These are phyloP conservation scores for Scheffersomyces ergatensis DNA, from an alignment of 805 yeast species.

Conservation along the genomic window DNA sequence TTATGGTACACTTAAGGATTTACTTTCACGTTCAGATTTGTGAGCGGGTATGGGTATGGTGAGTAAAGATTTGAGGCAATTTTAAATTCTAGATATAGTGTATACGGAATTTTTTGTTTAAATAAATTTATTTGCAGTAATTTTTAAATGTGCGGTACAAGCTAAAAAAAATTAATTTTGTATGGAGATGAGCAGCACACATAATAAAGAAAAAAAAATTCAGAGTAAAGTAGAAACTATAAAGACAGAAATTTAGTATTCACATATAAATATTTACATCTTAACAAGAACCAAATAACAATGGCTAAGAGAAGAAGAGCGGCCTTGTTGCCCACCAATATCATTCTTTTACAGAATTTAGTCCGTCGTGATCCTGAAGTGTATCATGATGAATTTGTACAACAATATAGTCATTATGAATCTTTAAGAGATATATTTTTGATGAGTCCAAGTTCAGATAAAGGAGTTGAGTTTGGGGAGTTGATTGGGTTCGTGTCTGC, in stretches of 20 bases:
- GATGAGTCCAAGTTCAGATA: constrained; percentile 60
- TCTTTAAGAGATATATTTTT: constrained; percentile 85
- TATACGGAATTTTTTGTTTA: too few species aligned
- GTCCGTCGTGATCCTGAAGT: constrained; percentile 94
- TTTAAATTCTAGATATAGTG: too few species aligned
- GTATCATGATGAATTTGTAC: constrained; percentile 88
- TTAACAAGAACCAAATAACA: too few species aligned
- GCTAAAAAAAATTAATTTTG: neutral
- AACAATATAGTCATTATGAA: constrained; percentile 90
- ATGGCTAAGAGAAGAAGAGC: constrained; percentile 93
- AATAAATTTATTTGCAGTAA: neutral
- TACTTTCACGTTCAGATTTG: constrained; percentile 20
- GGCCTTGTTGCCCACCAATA: constrained; percentile 88
- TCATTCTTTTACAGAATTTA: constrained; percentile 85
- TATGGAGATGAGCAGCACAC: neutral
- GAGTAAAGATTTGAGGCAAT: too few species aligned
- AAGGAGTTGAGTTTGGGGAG: constrained; percentile 68
- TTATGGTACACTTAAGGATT: constrained; percentile 71
- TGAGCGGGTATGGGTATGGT: too few species aligned
- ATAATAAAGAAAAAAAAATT: neutral
- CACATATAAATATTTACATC: too few species aligned
- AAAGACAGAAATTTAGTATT: too few species aligned
- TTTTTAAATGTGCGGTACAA: neutral
- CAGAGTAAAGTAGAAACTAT: neutral
- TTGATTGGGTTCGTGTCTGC: constrained; percentile 89